Percentiles rank a stretch among this genome's conserved stretches.
Evolutionary conservation across 331 rosid species (phyloP).

Genomic region (Quercus tomentella): DNA sequence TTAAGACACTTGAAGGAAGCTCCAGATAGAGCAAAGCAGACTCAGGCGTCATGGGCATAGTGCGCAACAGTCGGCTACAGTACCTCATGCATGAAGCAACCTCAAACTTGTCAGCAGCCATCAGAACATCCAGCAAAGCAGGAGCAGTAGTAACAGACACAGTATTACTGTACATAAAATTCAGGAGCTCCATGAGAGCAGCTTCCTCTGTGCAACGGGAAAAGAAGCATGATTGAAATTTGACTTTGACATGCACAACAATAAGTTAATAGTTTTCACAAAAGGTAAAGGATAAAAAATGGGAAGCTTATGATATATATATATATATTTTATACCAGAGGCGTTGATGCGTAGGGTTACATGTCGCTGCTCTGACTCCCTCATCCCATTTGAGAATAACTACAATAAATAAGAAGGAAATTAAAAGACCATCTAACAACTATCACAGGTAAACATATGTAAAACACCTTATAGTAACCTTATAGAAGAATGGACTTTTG

Average conservation of each 20-base stretch:
- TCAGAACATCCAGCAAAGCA: slow-evolving; percentile 80
- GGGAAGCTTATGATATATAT: not conserved
- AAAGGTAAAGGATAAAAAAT: not conserved
- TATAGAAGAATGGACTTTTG: slow-evolving; percentile 88
- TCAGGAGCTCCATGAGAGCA: slow-evolving; percentile 93
- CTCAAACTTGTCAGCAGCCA: slow-evolving; percentile 99
- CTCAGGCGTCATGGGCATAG: slow-evolving; percentile 78
- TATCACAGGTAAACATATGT: slow-evolving; percentile 8
- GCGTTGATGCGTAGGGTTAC: slow-evolving; percentile 82
- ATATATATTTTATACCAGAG: slow-evolving; percentile 45
- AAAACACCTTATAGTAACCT: slow-evolving; percentile 33
- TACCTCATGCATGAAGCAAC: slow-evolving; percentile 96
- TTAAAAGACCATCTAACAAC: slow-evolving; percentile 5
- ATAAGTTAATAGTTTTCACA: not conserved
- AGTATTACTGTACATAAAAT: slow-evolving; percentile 87
- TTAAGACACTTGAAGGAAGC: slow-evolving; percentile 86
- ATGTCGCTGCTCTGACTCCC: slow-evolving; percentile 90
- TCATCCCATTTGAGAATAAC: slow-evolving; percentile 98
- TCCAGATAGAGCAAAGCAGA: slow-evolving; percentile 91
- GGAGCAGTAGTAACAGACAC: slow-evolving; percentile 58
- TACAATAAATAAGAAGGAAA: slow-evolving; percentile 22
- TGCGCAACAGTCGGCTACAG: slow-evolving; percentile 69
- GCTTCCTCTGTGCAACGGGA: slow-evolving; percentile 68
- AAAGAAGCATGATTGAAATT: slow-evolving; percentile 24
- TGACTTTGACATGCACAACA: not conserved